phyloP scores from a whole-genome alignment of 306 rosid species.

The Delonix regia region DNA sequence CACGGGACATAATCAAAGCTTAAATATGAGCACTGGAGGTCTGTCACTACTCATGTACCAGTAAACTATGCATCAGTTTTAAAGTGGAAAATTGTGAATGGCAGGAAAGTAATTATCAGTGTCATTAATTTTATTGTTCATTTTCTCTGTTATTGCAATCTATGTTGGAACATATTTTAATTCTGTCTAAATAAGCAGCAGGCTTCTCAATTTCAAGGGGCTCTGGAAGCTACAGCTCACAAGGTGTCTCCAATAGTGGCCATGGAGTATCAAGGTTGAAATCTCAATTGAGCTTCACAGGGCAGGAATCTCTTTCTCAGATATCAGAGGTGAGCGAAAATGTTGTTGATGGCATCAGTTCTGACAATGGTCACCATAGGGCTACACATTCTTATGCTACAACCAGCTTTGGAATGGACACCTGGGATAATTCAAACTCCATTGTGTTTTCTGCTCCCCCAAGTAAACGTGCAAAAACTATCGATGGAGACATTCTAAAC shows the following conservation, averaged over 20 bases:
- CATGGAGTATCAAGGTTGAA: slow-evolving; percentile 62
- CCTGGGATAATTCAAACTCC: slow-evolving; percentile 70
- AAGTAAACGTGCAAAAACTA: slow-evolving; percentile 56
- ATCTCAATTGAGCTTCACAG: slow-evolving; percentile 80
- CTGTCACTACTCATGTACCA: not conserved
- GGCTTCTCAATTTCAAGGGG: slow-evolving; percentile 87
- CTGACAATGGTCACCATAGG: slow-evolving; percentile 46
- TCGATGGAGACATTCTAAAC: slow-evolving; percentile 62
- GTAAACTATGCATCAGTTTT: not conserved
- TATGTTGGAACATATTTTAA: not conserved
- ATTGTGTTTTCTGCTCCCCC: slow-evolving; percentile 69
- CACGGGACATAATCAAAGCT: not conserved
- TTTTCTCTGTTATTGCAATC: not conserved
- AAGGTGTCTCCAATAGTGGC: slow-evolving; percentile 48
- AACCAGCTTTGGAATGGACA: slow-evolving; percentile 55
- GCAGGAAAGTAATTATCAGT: too few relatives aligned
- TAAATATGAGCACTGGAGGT: not conserved
- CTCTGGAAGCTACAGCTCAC: slow-evolving; percentile 56
- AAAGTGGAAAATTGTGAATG: not conserved
- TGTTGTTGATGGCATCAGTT: slow-evolving; percentile 45
- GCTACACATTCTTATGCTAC: slow-evolving; percentile 48
- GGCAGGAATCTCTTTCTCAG: slow-evolving; percentile 80
- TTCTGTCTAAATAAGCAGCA: slow-evolving; percentile 33
- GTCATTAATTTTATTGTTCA: not conserved
- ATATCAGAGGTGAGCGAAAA: slow-evolving; percentile 61